phyloP scores from a whole-genome alignment of 1,284 basidiomycete species.

The Coniferiporia sulphurascens region DNA sequence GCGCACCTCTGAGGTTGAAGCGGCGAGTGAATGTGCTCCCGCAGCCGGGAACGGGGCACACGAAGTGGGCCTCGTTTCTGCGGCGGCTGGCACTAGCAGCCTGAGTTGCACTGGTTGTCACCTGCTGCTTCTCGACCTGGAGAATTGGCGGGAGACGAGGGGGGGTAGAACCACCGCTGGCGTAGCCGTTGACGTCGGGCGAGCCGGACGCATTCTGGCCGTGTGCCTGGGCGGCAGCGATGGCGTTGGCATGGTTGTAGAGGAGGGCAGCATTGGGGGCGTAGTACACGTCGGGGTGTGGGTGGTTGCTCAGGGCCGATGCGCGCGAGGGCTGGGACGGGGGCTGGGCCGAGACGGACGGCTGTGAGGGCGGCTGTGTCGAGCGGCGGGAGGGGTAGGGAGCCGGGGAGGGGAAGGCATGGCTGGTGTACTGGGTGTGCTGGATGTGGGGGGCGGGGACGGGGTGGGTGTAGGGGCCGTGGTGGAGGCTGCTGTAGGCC shows the following conservation, averaged over 20 bases:
- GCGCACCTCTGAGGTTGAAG: slow-evolving; percentile 75
- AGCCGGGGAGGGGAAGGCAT: slow-evolving; percentile 21
- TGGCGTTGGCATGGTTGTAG: slow-evolving; percentile 34
- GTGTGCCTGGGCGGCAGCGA: slow-evolving; percentile 17
- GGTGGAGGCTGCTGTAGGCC: slow-evolving; percentile 21
- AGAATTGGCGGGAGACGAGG: slow-evolving; percentile 75
- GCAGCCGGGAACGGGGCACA: slow-evolving; percentile 92
- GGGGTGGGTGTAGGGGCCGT: slow-evolving; percentile 26
- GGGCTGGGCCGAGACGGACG: slow-evolving; percentile 9
- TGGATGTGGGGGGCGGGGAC: slow-evolving; percentile 29
- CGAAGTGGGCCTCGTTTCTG: slow-evolving; percentile 86
- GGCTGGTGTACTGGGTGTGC: slow-evolving; percentile 27
- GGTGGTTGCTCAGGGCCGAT: not conserved
- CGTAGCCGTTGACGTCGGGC: not conserved
- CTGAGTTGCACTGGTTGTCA: slow-evolving; percentile 93
- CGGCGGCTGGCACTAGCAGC: slow-evolving; percentile 85
- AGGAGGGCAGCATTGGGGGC: slow-evolving; percentile 40
- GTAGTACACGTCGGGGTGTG: slow-evolving; percentile 12
- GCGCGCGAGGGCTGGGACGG: slow-evolving; percentile 2
- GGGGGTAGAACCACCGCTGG: slow-evolving; percentile 32
- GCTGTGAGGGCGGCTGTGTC: not conserved
- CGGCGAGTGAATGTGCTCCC: slow-evolving; percentile 90
- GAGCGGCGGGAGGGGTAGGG: slow-evolving; percentile 1
- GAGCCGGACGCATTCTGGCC: slow-evolving; percentile 6
- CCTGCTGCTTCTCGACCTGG: slow-evolving; percentile 87